Percentiles rank a stretch among this genome's conserved stretches.
Conservation (phyloP, 2,329 filamentous ascomycete species). For the Epichloe elymi region DNA sequence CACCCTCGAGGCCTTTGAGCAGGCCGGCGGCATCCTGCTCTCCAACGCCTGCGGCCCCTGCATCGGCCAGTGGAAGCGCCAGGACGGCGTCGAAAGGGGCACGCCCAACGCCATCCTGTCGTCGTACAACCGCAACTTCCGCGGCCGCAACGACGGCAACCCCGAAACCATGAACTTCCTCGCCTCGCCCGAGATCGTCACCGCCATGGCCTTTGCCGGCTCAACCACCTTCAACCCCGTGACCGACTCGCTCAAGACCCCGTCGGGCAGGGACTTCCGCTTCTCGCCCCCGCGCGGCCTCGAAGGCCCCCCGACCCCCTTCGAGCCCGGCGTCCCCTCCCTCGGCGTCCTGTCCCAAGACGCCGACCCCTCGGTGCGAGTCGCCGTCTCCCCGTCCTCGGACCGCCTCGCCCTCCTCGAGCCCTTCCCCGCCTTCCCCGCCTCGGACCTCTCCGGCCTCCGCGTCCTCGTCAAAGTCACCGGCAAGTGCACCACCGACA, state of each 20-base stretch:
- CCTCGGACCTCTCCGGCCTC: slow-evolving; percentile 59
- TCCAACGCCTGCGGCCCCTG: slow-evolving; percentile 93
- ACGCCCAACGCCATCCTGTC: slow-evolving; percentile 89
- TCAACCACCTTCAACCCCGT: slow-evolving; percentile 92
- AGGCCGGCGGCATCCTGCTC: slow-evolving; percentile 76
- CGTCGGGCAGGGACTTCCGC: slow-evolving; percentile 69
- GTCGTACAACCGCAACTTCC: slow-evolving; percentile 98
- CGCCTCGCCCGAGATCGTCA: slow-evolving; percentile 91
- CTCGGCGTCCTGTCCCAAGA: slow-evolving; percentile 61
- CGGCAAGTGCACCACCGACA: slow-evolving; percentile 97
- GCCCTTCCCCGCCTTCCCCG: slow-evolving; percentile 76
- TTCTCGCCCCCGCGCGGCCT: slow-evolving; percentile 69
- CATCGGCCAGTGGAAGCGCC: slow-evolving; percentile 90
- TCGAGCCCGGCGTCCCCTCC: slow-evolving; percentile 59
- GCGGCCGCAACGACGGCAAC: slow-evolving; percentile 93
- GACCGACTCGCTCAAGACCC: slow-evolving; percentile 72
- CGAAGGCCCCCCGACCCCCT: slow-evolving; percentile 51
- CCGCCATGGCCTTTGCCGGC: slow-evolving; percentile 87
- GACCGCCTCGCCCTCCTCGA: slow-evolving; percentile 82
- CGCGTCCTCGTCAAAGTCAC: slow-evolving; percentile 91
- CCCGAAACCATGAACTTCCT: slow-evolving; percentile 97
- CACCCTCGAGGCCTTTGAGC: slow-evolving; percentile 72
- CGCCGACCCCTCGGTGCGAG: slow-evolving; percentile 55
- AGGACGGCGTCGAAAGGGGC: slow-evolving; percentile 72
- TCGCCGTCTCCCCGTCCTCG: slow-evolving; percentile 77